Evolutionary conservation across 2,329 filamentous ascomycete species (phyloP).

Genomic region (Diaporthe helianthi): DNA sequence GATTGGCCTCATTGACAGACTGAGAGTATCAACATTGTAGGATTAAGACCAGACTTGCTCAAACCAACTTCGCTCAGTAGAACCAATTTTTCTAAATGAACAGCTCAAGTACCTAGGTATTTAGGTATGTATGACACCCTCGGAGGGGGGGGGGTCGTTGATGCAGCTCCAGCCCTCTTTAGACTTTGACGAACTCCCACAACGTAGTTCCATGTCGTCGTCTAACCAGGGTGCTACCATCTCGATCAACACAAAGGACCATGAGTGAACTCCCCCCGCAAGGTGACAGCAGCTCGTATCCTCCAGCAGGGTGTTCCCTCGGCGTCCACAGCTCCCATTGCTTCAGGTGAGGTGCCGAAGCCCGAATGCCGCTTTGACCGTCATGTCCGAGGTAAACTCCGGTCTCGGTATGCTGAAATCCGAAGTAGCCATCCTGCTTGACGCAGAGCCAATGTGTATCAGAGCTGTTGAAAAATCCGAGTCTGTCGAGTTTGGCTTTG

Average conservation of each 20-base stretch:
- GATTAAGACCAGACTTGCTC: too few relatives aligned
- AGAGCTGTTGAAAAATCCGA: accelerated
- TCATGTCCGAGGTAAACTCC: not conserved
- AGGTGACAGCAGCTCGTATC: not conserved
- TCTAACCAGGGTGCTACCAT: not conserved
- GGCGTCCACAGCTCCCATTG: not conserved
- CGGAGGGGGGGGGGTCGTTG: too few relatives aligned
- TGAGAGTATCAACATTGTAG: too few relatives aligned
- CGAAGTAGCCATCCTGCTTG: not conserved
- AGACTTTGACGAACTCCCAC: not conserved
- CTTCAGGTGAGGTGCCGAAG: not conserved
- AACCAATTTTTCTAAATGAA: too few relatives aligned
- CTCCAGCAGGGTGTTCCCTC: not conserved
- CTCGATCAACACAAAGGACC: not conserved
- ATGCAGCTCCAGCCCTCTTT: too few relatives aligned
- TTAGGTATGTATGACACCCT: too few relatives aligned
- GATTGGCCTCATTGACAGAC: too few relatives aligned
- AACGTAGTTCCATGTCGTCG: not conserved
- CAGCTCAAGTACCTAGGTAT: too few relatives aligned
- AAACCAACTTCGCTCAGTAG: too few relatives aligned
- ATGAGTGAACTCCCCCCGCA: not conserved
- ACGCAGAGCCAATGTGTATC: not conserved
- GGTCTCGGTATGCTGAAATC: not conserved
- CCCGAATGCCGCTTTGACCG: not conserved
- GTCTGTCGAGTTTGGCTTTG: not conserved